Base-by-base conservation (phyloP, 2,329 filamentous ascomycete species). In the Nemania sp. region DNA sequence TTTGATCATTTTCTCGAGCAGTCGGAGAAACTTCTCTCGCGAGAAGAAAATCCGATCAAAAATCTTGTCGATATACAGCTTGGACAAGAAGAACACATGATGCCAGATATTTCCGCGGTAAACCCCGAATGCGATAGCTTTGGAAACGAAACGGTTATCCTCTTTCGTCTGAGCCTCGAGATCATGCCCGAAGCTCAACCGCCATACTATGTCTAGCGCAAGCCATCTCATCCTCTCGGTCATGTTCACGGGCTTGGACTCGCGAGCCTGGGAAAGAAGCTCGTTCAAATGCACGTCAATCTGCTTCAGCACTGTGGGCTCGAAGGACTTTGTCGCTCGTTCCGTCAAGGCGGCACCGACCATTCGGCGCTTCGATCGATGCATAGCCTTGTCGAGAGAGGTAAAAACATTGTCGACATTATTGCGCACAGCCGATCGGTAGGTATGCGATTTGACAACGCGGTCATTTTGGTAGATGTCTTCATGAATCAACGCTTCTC, bases 391-490 rank as follows among this genome's bases (percentile, higher is more conserved):
- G 15, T 56, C 39, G 7, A 5, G 43, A 3, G 30, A 30, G 26
- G 34, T 49, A 14, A 56, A 49, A 15, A 49, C n/a, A 26, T 52
- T 56, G 34, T 47, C 28, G 5, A 22, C 22, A 19, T 30, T 43
- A 36, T 51, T 48, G 19, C 42, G 42, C 11, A 31, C 26, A 2
- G n/a, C 12, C 3, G 22, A 2, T 19, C 17, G n/a, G 34, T 54
- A 56, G 3, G 45, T 47, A 9, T 49, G 15, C 3, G 39, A 19
- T 31, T 54, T 54, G 17, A 15, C 31, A 6, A 54, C 26, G 31
- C 39, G 19, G 40, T 53, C 40, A 36, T 45, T 57, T 19, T 57
- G 45, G 23, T 57, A 54, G 17, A 54, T 57, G 22, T 49, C 51
- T 54, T n/a, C 36, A n/a, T 1, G 33, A 49, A 4, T 49, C 14